Conservation (phyloP, 345 rosid genomes). For the Euphorbia pulcherrima region DNA sequence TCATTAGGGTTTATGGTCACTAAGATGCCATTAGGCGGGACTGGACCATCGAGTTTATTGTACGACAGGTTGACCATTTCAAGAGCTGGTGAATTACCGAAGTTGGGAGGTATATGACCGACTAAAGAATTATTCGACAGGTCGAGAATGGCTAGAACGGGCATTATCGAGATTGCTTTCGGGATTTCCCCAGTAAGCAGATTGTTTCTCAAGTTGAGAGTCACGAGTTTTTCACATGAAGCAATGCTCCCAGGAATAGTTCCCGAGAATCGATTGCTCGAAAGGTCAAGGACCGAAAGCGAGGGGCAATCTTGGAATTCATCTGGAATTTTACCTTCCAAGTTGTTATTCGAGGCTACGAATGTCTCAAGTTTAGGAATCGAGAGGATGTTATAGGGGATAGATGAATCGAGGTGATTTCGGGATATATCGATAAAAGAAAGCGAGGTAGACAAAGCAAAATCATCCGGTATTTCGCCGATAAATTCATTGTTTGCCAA, state of each 20-base stretch:
- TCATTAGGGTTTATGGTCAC: slow-evolving; percentile 58
- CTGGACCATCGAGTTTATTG: slow-evolving; percentile 67
- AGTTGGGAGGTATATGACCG: slow-evolving; percentile 55
- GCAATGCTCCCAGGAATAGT: slow-evolving; percentile 59
- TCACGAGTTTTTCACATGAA: slow-evolving; percentile 72
- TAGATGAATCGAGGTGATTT: slow-evolving; percentile 57
- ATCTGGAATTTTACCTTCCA: slow-evolving; percentile 60
- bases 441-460: slow-evolving; percentile 58
- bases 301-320: slow-evolving; percentile 77
- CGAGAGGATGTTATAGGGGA: slow-evolving; percentile 69
- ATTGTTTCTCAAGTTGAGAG: slow-evolving; percentile 61
- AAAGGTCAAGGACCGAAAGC: slow-evolving; percentile 68
- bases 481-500: slow-evolving; percentile 70
- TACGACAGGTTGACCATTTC: slow-evolving; percentile 73
- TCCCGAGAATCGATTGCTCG: slow-evolving; percentile 68
- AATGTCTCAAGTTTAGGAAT: slow-evolving; percentile 63
- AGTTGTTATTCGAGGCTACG: slow-evolving; percentile 66
- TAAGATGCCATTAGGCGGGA: slow-evolving; percentile 58
- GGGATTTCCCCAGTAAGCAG: slow-evolving; percentile 56
- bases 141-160: slow-evolving; percentile 69
- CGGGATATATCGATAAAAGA: slow-evolving; percentile 74
- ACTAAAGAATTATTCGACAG: slow-evolving; percentile 70
- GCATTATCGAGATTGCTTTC: slow-evolving; percentile 50
- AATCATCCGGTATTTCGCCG: slow-evolving; percentile 68
- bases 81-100: slow-evolving; percentile 69